Conservation (phyloP, 1,284 basidiomycete species). For the Moniliella sp. region DNA sequence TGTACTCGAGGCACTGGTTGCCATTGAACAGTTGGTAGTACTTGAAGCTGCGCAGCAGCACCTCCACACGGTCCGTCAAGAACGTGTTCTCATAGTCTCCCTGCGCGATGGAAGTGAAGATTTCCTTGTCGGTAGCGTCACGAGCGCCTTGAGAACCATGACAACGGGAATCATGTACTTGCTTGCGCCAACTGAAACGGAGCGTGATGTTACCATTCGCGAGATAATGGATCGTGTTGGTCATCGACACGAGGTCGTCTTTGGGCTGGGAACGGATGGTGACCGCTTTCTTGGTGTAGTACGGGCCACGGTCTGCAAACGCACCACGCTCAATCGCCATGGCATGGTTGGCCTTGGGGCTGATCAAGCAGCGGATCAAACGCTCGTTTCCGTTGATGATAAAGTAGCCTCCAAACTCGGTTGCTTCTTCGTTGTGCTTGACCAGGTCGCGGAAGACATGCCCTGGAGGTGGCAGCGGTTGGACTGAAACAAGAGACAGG, state of each 20-base stretch:
- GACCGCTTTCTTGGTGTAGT: conserved; percentile 79
- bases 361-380: conserved; percentile 85
- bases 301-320: conserved; percentile 74
- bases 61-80: conserved; percentile 84
- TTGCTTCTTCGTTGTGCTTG: conserved; percentile 73
- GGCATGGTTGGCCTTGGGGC: conserved; percentile 69
- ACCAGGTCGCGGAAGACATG: conserved; percentile 69
- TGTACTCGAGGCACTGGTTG: conserved; percentile 78
- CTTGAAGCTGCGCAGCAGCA: conserved; percentile 81
- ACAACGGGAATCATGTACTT: conserved; percentile 94
- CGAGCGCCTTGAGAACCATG: conserved; percentile 76
- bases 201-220: conserved; percentile 85
- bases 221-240: conserved; percentile 90
- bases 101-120: conserved; percentile 92
- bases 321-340: conserved; percentile 64
- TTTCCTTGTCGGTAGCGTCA: conserved; percentile 79
- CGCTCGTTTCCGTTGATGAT: conserved; percentile 97
- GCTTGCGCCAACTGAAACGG: conserved; percentile 88
- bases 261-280: conserved; percentile 73
- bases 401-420: conserved; percentile 97
- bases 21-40: conserved; percentile 63
- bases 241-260: conserved; percentile 36
- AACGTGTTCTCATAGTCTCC: conserved; percentile 93
- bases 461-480: conserved; percentile 70
- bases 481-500: no score